Percentiles rank a stretch among this genome's conserved stretches.
phyloP scores from a whole-genome alignment of 1,284 basidiomycete genomes.

The Trametes versicolor region DNA sequence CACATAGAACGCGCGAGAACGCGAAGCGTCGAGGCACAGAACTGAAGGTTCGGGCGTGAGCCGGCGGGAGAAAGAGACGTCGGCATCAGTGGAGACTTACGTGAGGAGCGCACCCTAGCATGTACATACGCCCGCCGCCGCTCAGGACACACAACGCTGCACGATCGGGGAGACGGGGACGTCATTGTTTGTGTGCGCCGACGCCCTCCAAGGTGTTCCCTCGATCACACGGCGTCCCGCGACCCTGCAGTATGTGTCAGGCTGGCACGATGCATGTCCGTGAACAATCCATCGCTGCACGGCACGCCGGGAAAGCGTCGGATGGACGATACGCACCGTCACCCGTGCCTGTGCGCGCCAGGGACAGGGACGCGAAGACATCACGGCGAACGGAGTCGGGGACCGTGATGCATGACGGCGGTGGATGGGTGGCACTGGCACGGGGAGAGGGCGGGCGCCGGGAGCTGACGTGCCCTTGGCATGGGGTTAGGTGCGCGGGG shows the following conservation, averaged over 20 bases:
- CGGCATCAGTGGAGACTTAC: not conserved
- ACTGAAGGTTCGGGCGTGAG: not conserved
- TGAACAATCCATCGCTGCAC: no score
- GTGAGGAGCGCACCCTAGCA: not conserved
- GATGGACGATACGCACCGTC: not conserved
- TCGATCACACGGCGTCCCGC: no score
- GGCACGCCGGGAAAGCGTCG: slow-evolving; percentile 8
- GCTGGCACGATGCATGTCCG: no score
- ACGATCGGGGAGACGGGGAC: no score
- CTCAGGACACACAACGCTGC: no score
- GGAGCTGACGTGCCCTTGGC: not conserved
- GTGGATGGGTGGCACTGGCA: not conserved
- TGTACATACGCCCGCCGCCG: not conserved
- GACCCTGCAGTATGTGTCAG: no score
- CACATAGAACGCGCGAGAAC: slow-evolving; percentile 1
- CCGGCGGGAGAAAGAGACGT: slow-evolving; percentile 2
- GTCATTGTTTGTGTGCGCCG: no score
- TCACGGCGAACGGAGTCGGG: not conserved
- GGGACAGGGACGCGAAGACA: slow-evolving; percentile 14
- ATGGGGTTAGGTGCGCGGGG: slow-evolving; percentile 6
- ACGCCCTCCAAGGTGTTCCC: no score
- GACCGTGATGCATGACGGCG: not conserved
- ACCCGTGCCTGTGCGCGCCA: slow-evolving; percentile 17
- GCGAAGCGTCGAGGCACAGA: not conserved
- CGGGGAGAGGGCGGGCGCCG: not conserved